Evolutionary conservation across 2,329 filamentous ascomycete genomes (phyloP).

Genomic region (Epichloe glyceriae): DNA sequence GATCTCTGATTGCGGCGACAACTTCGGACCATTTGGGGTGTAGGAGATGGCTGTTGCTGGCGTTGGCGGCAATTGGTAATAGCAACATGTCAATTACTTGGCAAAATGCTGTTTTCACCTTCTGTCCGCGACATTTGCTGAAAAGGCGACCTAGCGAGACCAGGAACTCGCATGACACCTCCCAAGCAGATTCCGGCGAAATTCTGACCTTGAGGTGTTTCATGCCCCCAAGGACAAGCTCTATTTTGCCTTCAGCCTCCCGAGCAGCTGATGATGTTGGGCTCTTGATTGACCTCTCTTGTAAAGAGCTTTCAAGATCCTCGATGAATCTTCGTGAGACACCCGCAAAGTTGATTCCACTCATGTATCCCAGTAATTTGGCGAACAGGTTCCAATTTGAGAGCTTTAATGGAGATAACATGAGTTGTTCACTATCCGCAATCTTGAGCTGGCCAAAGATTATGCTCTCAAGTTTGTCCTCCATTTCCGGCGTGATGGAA

Average conservation of each 20-base stretch:
- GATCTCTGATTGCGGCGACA: conserved; percentile 62
- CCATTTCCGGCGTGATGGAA: conserved; percentile 80
- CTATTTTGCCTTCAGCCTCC: conserved; percentile 68
- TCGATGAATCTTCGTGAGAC: conserved; percentile 71
- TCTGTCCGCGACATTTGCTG: conserved; percentile 70
- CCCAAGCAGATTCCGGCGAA: conserved; percentile 63
- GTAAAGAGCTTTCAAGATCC: conserved; percentile 67
- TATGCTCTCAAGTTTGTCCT: conserved; percentile 84
- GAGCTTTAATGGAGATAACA: conserved; percentile 67
- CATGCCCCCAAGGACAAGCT: conserved; percentile 83
- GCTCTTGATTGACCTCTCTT: conserved; percentile 60
- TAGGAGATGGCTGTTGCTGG: conserved; percentile 61
- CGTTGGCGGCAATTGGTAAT: conserved; percentile 73
- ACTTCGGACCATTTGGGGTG: conserved; percentile 80
- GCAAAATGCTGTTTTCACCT: conserved; percentile 89
- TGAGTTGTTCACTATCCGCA: conserved; percentile 69
- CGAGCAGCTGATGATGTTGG: conserved; percentile 41
- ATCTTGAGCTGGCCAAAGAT: conserved; percentile 93
- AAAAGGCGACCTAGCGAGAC: conserved; percentile 71
- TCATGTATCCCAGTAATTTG: conserved; percentile 91
- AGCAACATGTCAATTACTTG: conserved; percentile 79
- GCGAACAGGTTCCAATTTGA: conserved; percentile 95
- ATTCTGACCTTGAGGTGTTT: conserved; percentile 71
- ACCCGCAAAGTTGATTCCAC: conserved; percentile 74
- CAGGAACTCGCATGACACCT: conserved; percentile 81